Percentiles rank a stretch among this genome's conserved stretches.
Evolutionary conservation across 2,329 filamentous ascomycete species (phyloP).

Genomic region (Colletotrichum melonis): DNA sequence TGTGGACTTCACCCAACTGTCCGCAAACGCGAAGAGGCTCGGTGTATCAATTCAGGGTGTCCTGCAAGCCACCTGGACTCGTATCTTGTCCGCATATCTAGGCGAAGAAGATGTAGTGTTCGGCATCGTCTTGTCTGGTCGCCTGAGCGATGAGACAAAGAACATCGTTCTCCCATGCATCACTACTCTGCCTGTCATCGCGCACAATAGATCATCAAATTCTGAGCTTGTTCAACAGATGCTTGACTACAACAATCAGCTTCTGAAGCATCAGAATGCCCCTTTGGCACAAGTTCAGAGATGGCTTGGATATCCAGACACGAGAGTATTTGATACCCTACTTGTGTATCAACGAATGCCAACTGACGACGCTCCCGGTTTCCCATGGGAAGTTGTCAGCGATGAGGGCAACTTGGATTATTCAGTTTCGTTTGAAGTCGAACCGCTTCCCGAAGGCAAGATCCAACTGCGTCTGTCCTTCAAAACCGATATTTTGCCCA

Average conservation of each 20-base stretch:
- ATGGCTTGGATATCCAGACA: conserved; percentile 73
- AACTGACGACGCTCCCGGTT: conserved; percentile 37
- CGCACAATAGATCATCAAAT: conserved; percentile 66
- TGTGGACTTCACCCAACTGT: conserved; percentile 59
- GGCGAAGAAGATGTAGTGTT: conserved; percentile 82
- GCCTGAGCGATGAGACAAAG: conserved; percentile 70
- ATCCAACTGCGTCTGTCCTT: conserved; percentile 76
- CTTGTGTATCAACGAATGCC: conserved; percentile 81
- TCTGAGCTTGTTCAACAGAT: conserved; percentile 68
- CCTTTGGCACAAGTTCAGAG: conserved; percentile 79
- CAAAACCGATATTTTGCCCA: conserved; percentile 72
- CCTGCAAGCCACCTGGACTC: conserved; percentile 82
- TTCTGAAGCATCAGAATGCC: conserved; percentile 78
- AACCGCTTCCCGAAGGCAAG: conserved; percentile 60
- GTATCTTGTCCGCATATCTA: conserved; percentile 79
- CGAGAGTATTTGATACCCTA: conserved; percentile 83
- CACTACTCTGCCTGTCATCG: conserved; percentile 80
- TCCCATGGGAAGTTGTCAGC: conserved; percentile 69
- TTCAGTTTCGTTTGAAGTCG: conserved; percentile 82
- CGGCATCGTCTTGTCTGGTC: conserved; percentile 83
- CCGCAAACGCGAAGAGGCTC: conserved; percentile 62
- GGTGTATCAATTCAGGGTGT: conserved; percentile 82
- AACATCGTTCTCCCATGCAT: conserved; percentile 80
- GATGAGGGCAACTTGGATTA: conserved; percentile 82
- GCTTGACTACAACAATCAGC: conserved; percentile 71